Base-by-base conservation (phyloP, 2,329 filamentous ascomycete genomes). In the Colletotrichum tropicale region DNA sequence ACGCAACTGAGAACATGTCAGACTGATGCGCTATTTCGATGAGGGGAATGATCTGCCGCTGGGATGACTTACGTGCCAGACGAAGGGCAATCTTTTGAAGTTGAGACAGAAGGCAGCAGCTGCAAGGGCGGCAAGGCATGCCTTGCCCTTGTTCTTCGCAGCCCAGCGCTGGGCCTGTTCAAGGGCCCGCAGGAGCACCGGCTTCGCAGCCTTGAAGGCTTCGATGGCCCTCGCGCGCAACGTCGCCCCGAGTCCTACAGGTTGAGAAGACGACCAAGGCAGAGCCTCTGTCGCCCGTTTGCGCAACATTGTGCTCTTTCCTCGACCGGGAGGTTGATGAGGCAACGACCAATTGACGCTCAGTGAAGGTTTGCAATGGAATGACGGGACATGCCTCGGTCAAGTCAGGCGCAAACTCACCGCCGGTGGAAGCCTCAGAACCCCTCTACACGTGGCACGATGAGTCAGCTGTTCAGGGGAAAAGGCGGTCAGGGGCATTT, bases 1-100 rank as follows among this genome's bases (percentile, higher is more conserved):
- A 55, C 85, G 84, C 68, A 80, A 74, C 83, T 85, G 66, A 12
- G 10, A 28, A 3, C 10, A 9, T 52, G 24, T 69, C 32, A 43
- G 55, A 24, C n/a, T 18, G 26, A 15, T 26, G 21, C 28, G n/a
- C 26, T 32, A 6, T 15, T 9, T 34, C 16, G 15, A 4, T 8
- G 6, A 32, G 24, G 36, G 15, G 9, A 12, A 10, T 30, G 5
- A 43, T 16, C 24, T 8, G 24, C 8, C 10, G 16, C 13, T 52
- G 26, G 7, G 28, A 61, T 32, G 18, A 74, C 64, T 28, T 68
- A 71, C 67, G 52, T 73, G 66, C 74, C 68, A 75, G 4, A 64
- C 43, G n/a, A 69, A 61, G 12, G 66, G 68, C 26, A 75, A 36
- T 18, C 64, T 65, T 26, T 76, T 76, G 7, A 69, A 24, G 9